Base-by-base conservation (phyloP, 2,329 filamentous ascomycete genomes). In the Chrysosporium keratinophilum region DNA sequence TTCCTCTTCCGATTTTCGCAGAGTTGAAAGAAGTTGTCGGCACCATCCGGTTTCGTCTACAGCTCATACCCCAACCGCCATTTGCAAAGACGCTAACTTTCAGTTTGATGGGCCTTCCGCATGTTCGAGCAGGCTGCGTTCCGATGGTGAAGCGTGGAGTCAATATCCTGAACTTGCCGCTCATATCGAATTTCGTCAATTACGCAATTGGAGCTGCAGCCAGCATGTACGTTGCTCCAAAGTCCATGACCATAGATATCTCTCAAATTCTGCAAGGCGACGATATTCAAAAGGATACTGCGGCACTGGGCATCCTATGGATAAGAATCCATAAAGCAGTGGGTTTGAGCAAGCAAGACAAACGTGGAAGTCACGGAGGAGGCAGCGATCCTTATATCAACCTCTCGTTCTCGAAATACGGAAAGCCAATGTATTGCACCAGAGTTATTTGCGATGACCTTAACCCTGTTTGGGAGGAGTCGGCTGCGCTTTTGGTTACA, bases 171-270 rank as follows among this genome's bases (percentile, higher is more conserved):
- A 95, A 97, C 61, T 74, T 97, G 9, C 91, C 91, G 0, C 69
- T 97, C 37, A 96, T 97, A 62, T 94, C 88, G 12, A 94, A 94
- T 63, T 97, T 98, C 65, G 91, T 96, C 69, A 95, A 96, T 70
- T 95, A 90, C 72, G 88, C 91, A 4, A 95, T 97, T 62, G 83
- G 83, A 37, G 83, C 93, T 0, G 88, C 90, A 0, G 85, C 86
- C 2, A 86, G 83, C 65, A 85, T 95, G 79, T 96, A 96, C 59
- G 89, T 96, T 23, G 91, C 91, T 1, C 91, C 91, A 7, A 96
- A 96, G 71, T 93, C 85, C 10, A 84, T 97, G 84, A 89, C 88
- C 0, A 78, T 97, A 45, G 91, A 98, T 63, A 79, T 97, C 67
- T 82, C 87, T 62, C 90, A 90, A 67, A 86, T 97, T 74, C 79